Conservation (phyloP, 805 yeast species). For the Pichia ethanolica region DNA sequence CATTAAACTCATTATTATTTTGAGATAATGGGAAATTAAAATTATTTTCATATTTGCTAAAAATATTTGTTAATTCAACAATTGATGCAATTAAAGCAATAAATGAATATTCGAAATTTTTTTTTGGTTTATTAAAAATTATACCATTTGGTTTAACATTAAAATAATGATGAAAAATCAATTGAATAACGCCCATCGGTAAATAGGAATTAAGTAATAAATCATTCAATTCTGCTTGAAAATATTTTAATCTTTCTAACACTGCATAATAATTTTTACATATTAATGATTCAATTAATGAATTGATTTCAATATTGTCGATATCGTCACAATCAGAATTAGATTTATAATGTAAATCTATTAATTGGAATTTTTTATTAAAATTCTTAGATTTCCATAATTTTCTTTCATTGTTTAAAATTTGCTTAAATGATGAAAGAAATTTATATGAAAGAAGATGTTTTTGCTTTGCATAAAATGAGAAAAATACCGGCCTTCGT, state of each 20-base stretch:
- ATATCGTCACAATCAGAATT: no score
- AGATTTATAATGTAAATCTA: background rate
- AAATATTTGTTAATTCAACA: slow-evolving; percentile 8
- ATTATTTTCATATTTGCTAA: background rate
- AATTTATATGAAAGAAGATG: background rate
- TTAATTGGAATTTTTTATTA: background rate
- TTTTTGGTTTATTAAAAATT: slow-evolving; percentile 7
- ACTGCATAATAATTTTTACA: slow-evolving; percentile 9
- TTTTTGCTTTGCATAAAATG: background rate
- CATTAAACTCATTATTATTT: slow-evolving; percentile 2
- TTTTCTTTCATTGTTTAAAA: background rate
- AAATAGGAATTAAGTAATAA: slow-evolving; percentile 8
- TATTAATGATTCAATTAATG: background rate
- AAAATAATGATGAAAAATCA: slow-evolving; percentile 8
- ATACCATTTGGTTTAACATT: background rate
- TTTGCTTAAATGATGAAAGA: background rate
- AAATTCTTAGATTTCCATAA: background rate
- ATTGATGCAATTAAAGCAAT: slow-evolving; percentile 10
- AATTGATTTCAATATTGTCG: background rate
- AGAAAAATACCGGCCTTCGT: background rate
- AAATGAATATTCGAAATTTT: slow-evolving; percentile 8
- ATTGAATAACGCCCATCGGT: slow-evolving; percentile 8
- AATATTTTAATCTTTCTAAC: slow-evolving; percentile 11
- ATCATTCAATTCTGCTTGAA: slow-evolving; percentile 10
- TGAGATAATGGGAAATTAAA: slow-evolving; percentile 1